Evolutionary conservation across 257 asterid genomes (phyloP).

Genomic region (Striga asiatica): DNA sequence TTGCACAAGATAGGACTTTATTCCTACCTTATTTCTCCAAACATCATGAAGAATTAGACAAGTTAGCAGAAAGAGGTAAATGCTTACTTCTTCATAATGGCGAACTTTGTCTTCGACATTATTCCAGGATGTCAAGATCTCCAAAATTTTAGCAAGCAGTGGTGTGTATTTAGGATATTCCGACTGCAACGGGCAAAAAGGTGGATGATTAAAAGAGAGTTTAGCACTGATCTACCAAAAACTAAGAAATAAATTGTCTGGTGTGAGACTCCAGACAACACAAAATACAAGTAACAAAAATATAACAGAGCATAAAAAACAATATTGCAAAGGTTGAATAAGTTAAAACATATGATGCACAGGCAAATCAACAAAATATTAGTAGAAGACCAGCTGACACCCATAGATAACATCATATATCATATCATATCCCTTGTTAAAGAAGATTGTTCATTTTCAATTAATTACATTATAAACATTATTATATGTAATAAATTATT

Average conservation of each 20-base stretch:
- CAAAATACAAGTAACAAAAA: not conserved
- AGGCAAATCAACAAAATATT: not conserved
- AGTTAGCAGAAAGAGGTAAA: conserved; percentile 1
- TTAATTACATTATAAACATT: no score
- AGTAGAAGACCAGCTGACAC: not conserved
- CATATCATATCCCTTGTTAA: no score
- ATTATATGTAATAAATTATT: no score
- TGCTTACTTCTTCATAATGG: conserved; percentile 60
- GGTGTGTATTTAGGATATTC: conserved; percentile 87
- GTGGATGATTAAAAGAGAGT: conserved; percentile 7
- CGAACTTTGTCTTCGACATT: conserved; percentile 51
- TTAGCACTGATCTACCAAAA: not conserved
- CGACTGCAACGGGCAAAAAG: conserved; percentile 56
- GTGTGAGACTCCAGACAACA: not conserved
- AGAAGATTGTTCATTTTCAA: no score
- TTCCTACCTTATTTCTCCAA: not conserved
- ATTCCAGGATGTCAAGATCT: conserved; percentile 52
- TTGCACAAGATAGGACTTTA: conserved; percentile 9
- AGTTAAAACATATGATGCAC: not conserved
- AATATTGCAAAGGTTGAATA: not conserved
- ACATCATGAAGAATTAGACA: conserved; percentile 2
- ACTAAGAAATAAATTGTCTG: not conserved
- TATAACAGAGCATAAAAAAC: not conserved
- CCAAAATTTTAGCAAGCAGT: conserved; percentile 85
- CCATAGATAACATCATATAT: no score